Evolutionary conservation across 2,329 filamentous ascomycete species (phyloP).

Genomic region (Monilinia polystroma): DNA sequence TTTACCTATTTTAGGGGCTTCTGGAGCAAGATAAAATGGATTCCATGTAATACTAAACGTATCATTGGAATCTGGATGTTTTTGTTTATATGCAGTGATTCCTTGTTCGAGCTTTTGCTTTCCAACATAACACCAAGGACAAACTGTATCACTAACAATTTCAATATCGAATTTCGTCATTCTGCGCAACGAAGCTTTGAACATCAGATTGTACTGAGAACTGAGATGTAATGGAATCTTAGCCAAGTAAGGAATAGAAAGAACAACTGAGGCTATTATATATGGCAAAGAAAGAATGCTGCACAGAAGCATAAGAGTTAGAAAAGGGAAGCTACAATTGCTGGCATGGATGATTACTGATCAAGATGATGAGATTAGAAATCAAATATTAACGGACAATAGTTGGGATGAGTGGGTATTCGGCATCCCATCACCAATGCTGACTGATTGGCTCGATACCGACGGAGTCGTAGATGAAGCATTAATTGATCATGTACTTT

Average conservation of each 20-base stretch:
- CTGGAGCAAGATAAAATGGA: constrained; percentile 78
- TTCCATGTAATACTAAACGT: constrained; percentile 73
- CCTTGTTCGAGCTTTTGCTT: constrained; percentile 72
- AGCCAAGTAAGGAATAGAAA: background rate
- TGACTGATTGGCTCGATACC: background rate
- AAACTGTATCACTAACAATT: constrained; percentile 74
- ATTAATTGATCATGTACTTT: background rate
- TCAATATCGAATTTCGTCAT: constrained; percentile 78
- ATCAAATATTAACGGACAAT: background rate
- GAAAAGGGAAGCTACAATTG: background rate
- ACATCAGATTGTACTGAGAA: constrained; percentile 25
- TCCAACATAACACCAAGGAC: constrained; percentile 45
- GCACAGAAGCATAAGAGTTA: background rate
- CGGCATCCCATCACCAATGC: background rate
- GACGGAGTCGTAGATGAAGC: background rate
- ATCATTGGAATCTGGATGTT: constrained; percentile 61
- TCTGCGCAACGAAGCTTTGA: constrained; percentile 35
- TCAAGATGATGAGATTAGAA: constrained; percentile 9
- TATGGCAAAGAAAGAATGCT: background rate
- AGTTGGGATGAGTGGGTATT: background rate
- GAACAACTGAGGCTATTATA: background rate
- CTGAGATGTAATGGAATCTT: background rate
- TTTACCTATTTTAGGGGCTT: constrained; percentile 52
- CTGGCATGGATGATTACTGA: constrained; percentile 10
- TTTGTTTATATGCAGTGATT: constrained; percentile 64